phyloP scores from a whole-genome alignment of 1,284 basidiomycete species.

The Melampsora abietis-canadensis region DNA sequence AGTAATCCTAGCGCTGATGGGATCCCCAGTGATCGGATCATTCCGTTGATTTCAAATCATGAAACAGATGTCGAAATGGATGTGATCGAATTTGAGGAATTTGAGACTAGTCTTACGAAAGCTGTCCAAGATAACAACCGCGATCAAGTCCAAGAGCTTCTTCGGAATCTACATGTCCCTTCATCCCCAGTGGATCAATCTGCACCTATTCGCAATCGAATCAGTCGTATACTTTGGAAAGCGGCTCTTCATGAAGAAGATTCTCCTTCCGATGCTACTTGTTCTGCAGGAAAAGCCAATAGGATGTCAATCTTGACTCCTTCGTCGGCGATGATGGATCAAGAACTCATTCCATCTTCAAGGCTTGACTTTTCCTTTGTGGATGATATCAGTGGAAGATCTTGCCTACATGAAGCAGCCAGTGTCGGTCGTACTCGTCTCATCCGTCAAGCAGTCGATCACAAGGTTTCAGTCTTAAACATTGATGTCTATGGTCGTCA shows the following conservation, averaged over 20 bases:
- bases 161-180: constrained; percentile 17
- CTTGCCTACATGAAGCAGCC: constrained; percentile 88
- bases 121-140: constrained; percentile 39
- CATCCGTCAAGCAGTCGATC: constrained; percentile 74
- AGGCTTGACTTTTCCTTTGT: constrained; percentile 85
- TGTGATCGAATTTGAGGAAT: constrained; percentile 37
- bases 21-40: constrained; percentile 17
- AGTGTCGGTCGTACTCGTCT: constrained; percentile 78
- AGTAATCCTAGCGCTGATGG: constrained; percentile 21
- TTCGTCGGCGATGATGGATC: constrained; percentile 25
- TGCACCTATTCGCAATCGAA: constrained; percentile 55
- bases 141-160: constrained; percentile 22
- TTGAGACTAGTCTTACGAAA: constrained; percentile 28
- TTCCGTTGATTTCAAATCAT: background rate
- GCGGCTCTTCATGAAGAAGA: constrained; percentile 64
- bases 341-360: constrained; percentile 59
- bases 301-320: constrained; percentile 29
- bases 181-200: constrained; percentile 25
- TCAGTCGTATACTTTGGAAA: constrained; percentile 86
- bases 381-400: constrained; percentile 95
- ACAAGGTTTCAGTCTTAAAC: constrained; percentile 66
- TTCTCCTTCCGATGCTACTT: background rate
- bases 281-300: constrained; percentile 1
- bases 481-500: constrained; percentile 86
- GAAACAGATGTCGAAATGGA: constrained; percentile 27